phyloP scores from a whole-genome alignment of 768 basidiomycete genomes.

The Serpula lacrymans region DNA sequence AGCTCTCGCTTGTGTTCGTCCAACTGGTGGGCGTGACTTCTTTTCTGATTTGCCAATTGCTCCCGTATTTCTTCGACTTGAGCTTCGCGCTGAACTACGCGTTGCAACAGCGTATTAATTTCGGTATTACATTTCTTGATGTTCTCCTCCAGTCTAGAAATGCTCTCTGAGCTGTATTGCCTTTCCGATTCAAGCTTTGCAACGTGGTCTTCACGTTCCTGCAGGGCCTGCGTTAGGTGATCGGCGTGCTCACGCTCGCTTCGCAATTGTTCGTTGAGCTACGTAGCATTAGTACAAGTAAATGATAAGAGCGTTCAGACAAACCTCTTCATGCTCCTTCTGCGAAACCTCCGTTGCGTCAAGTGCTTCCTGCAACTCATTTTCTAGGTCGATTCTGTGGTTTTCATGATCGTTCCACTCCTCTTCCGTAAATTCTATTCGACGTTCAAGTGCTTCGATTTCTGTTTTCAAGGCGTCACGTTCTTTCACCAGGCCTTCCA shows the following conservation, averaged over 20 bases:
- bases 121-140: slow-evolving; percentile 57
- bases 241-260: slow-evolving; percentile 51
- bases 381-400: slow-evolving; percentile 52
- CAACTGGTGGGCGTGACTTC: slow-evolving; percentile 49
- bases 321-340: slow-evolving; percentile 53
- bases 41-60: slow-evolving; percentile 50
- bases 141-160: slow-evolving; percentile 54
- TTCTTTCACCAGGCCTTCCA: slow-evolving; percentile 31
- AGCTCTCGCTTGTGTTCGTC: slow-evolving; percentile 42
- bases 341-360: slow-evolving; percentile 51
- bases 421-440: slow-evolving; percentile 44
- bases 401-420: slow-evolving; percentile 59
- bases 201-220: slow-evolving; percentile 53
- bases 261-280: slow-evolving; percentile 39
- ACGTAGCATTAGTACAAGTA: background rate
- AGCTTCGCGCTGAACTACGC: slow-evolving; percentile 44
- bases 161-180: slow-evolving; percentile 50
- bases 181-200: slow-evolving; percentile 52
- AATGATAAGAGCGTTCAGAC: slow-evolving; percentile 11
- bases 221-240: slow-evolving; percentile 42
- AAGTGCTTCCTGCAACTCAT: slow-evolving; percentile 51
- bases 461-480: slow-evolving; percentile 5
- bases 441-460: slow-evolving; percentile 39
- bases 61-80: slow-evolving; percentile 54
- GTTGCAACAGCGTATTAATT: slow-evolving; percentile 43